Evolutionary conservation across 176 grass and related monocot species (phyloP), one percentile per base, ranked within the genome.

Genomic region (Phoenix roebelenii): DNA sequence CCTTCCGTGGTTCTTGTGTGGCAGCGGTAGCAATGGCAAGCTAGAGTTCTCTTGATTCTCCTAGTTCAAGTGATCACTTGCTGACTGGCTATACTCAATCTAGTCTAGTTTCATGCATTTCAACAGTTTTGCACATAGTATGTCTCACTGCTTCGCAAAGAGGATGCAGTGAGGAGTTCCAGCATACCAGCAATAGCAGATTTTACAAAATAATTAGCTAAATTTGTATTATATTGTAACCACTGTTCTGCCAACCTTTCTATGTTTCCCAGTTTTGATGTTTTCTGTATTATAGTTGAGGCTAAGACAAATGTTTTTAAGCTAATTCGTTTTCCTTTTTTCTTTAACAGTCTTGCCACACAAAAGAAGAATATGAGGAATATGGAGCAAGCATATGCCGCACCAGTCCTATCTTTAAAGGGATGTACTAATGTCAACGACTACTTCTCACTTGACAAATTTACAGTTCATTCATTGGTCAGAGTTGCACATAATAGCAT

Each of bases 331-430:
- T 72, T 58, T 63, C 3, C 19, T 30, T 82, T 61, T 82, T 65
- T 25, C 48, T 54, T 59, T 44, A 14, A 44, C 77, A 98, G 94
- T 83, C 58, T 39, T 98, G 85, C 60, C 84, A 85, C 65, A 98
- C 94, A 48, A 98, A 98, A 74, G 94, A 89, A 78, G 94, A 89
- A 28, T 98, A 98, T 0, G 93, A 98, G 71, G 93, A 98, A 73
- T 76, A 91, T 69, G 88, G 94, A 81, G 88, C 94, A 72, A 81
- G 88, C 74, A 93, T 98, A 70, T 93, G 94, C 65, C 63, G 94
- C 55, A 98, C 94, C 35, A 98, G 88, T 63, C 85, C 94, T 7
- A 86, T 98, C 39, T 98, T 98, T 63, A 98, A 93, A 89, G 94
- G 94, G 71, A 98, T 93, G 88, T 98, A 98, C 67, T 93, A 72